Percentiles rank a stretch among this genome's conserved stretches.
Evolutionary conservation across 179 eudicot species (phyloP).

Genomic region (Silene vulgaris): DNA sequence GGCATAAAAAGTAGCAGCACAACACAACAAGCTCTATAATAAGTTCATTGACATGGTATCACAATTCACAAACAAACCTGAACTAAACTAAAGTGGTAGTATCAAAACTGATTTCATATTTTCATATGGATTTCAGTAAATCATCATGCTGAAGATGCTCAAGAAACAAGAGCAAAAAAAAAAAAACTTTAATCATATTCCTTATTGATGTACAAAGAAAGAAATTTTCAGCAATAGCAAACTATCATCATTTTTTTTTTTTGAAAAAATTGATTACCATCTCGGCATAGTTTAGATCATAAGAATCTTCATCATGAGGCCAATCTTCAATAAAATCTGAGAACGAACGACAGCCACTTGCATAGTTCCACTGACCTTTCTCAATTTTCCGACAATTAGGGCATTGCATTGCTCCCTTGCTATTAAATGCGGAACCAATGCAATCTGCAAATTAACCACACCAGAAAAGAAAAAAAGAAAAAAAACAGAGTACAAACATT

Average conservation of each 20-base stretch:
- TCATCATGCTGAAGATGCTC: background rate
- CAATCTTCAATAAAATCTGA: slow-evolving; percentile 74
- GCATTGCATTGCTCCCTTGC: slow-evolving; percentile 93
- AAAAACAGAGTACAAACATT: background rate
- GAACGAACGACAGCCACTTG: slow-evolving; percentile 57
- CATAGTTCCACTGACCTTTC: slow-evolving; percentile 97
- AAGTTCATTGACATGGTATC: background rate
- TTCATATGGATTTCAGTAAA: background rate
- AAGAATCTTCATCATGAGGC: slow-evolving; percentile 88
- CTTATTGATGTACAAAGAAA: background rate
- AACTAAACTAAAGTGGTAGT: background rate
- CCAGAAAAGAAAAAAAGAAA: background rate
- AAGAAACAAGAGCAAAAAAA: slow-evolving; percentile 2
- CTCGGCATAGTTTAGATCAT: slow-evolving; percentile 78
- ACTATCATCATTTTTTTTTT: background rate
- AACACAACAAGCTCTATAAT: background rate
- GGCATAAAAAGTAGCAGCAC: background rate
- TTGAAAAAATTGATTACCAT: slow-evolving; percentile 41
- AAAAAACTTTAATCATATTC: background rate
- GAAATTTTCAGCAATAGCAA: background rate
- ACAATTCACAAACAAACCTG: background rate
- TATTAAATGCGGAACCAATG: slow-evolving; percentile 98
- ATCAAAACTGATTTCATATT: slow-evolving; percentile 1
- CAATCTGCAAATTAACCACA: slow-evolving; percentile 61
- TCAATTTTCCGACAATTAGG: slow-evolving; percentile 96